Base-by-base conservation (phyloP, 768 basidiomycete genomes). In the Terana coerulea region DNA sequence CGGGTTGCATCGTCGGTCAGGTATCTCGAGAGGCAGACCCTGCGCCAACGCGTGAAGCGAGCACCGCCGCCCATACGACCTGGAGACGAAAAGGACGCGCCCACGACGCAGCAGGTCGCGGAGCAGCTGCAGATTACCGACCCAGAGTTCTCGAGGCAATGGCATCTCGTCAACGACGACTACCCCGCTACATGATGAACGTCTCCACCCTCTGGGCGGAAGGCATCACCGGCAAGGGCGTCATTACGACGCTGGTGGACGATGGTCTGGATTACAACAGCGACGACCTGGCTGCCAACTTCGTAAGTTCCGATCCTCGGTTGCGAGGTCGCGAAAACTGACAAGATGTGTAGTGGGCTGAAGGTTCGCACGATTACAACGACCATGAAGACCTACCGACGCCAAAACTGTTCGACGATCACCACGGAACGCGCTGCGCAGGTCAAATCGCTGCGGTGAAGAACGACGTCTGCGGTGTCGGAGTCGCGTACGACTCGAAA, bases 391-490 rank as follows among this genome's bases (percentile, higher is more conserved):
- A 81, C 12, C 75, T 98, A 5, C 97, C 97, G 9, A 86, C 86
- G 29, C 97, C 97, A 0, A 80, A 85, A 51, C 82, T 95, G 37
- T 78, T 75, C 22, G 95, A 98, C 57, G 97, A 99, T 60, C 91
- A 91, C 60, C 97, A 99, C 64, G 97, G 97, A 10, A 99, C 97
- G 0, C 88, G 97, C 2, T 99, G 97, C 66, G 95, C 95, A 1
- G 97, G 97, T 25, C 95, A 99, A 69, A 83, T 99, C 43, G 94
- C 91, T 19, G 97, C 97, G 1, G 83, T 77, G 12, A 91, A 89
- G 64, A 99, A 99, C 70, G 82, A 86, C 47, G 89, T 88, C 2
- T 99, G 97, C 62, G 97, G 97, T 28, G 75, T 98, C 14, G 97
- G 97, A 17, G 87, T 99, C 49, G 92, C 97, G 6, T 94, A 97